Conservation (phyloP, 352 stramenopile species). For the Pythium guiyangense region DNA sequence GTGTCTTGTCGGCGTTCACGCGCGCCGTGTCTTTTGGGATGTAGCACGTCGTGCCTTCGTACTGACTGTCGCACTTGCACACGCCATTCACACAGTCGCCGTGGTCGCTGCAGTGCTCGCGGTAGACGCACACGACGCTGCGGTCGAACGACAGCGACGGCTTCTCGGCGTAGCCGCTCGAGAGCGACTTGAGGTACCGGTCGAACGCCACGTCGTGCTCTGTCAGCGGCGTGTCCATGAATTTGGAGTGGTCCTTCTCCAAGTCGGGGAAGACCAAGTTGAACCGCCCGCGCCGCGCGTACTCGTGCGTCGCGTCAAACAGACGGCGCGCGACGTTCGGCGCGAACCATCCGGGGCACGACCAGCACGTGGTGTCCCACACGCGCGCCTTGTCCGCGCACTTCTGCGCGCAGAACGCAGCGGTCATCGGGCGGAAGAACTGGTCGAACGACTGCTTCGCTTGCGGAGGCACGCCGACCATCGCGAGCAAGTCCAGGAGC, state of each 20-base stretch:
- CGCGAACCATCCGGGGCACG: constrained; percentile 68
- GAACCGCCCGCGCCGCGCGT: constrained; percentile 64
- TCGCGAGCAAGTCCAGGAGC: constrained; percentile 58
- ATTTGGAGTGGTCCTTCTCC: constrained; percentile 52
- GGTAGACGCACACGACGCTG: constrained; percentile 60
- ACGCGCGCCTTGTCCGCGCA: constrained; percentile 52
- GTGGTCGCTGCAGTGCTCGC: constrained; percentile 76
- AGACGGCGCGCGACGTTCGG: constrained; percentile 49
- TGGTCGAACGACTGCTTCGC: constrained; percentile 50
- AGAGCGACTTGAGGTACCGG: constrained; percentile 73
- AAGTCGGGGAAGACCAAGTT: constrained; percentile 64
- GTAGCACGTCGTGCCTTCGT: constrained; percentile 80
- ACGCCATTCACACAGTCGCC: constrained; percentile 80
- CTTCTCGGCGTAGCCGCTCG: constrained; percentile 38
- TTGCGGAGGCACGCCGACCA: constrained; percentile 67
- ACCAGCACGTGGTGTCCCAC: constrained; percentile 75
- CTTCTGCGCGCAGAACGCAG: constrained; percentile 54
- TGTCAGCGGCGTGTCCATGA: constrained; percentile 46
- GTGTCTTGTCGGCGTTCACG: constrained; percentile 18
- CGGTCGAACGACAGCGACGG: constrained; percentile 27
- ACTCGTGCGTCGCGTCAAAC: constrained; percentile 53
- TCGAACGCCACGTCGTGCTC: constrained; percentile 65
- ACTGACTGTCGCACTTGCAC: constrained; percentile 68
- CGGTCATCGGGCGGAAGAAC: constrained; percentile 42
- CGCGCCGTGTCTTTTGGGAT: constrained; percentile 55